Base-by-base conservation (phyloP, 1,284 basidiomycete genomes). In the Tetrapyrgos nigripes region DNA sequence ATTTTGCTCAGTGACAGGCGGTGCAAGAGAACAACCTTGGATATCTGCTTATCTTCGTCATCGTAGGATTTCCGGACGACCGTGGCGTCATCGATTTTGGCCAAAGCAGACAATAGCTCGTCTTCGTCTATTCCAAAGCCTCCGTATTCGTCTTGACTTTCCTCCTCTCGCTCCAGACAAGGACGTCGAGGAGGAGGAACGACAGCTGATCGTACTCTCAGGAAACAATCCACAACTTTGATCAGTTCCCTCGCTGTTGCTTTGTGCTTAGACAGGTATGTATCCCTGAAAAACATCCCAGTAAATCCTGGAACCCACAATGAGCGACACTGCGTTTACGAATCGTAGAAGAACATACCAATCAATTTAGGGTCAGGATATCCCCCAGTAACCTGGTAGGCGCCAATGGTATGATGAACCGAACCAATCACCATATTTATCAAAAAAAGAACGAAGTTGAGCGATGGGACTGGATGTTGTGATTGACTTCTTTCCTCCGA, bases 91-190 rank as follows among this genome's bases (percentile, higher is more conserved):
- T 27, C 66, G 3, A 63, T 65, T 13, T 72, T 74, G 10, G 74
- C 77, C 9, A 89, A 71, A 14, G 83, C 79, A 13, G 79, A 81
- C 13, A 82, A 70, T 4, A 92, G 70, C 23, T 80, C 79, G 2
- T 86, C 83, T 64, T 91, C 88, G 47, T 89, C 80, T 33, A 86
- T 71, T 56, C 79, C 79, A 28, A 84, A 76, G 48, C 76, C 76
- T 28, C 80, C 83, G 66, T 84, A 91, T 52, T 84, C 79, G 45
- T 95, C 91, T 68, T 94, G 91, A 64, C 92, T 96, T 62, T 94
- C 93, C 65, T 88, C 57, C 48, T 70, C 63, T 49, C 67, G 54
- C 33, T 70, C 59, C 49, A 66, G 62, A 8, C 62, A 68, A 1
- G 79, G 79, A 3, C 78, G 75, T 19, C 77, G 74, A 1, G 82